Evolutionary conservation across 2,329 filamentous ascomycete genomes (phyloP).

Genomic region (Cladosporium sp.): DNA sequence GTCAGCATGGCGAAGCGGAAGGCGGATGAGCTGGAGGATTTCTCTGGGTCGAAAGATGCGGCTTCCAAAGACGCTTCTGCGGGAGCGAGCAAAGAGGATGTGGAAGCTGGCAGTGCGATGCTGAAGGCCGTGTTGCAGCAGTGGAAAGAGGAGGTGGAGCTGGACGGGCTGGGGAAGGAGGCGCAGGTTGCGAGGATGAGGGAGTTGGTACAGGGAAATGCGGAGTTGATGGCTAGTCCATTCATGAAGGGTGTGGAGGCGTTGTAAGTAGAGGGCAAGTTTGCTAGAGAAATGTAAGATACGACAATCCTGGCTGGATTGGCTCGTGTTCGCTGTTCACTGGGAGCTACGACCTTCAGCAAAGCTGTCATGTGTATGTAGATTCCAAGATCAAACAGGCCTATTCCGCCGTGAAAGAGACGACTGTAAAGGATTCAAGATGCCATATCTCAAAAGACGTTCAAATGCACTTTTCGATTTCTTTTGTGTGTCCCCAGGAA

Average conservation of each 20-base stretch:
- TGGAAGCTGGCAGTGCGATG: constrained; percentile 79
- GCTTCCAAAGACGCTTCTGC: constrained; percentile 27
- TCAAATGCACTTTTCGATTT: too few species aligned
- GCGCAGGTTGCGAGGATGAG: constrained; percentile 74
- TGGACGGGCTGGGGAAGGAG: constrained; percentile 57
- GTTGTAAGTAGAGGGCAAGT: constrained; percentile 24
- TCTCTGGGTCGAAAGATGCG: constrained; percentile 60
- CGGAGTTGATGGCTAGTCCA: constrained; percentile 54
- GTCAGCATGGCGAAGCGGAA: constrained; percentile 99
- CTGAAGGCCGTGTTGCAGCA: constrained; percentile 74
- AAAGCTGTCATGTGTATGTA: too few species aligned
- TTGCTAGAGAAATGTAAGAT: too few species aligned
- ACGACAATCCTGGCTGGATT: too few species aligned
- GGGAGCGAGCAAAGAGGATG: constrained; percentile 72
- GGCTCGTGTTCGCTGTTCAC: too few species aligned
- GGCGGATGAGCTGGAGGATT: constrained; percentile 96
- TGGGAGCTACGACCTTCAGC: too few species aligned
- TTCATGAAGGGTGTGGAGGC: constrained; percentile 60
- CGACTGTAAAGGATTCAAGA: too few species aligned
- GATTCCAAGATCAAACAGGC: too few species aligned
- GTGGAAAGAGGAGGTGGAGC: constrained; percentile 67
- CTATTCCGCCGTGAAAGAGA: too few species aligned
- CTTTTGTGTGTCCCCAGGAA: neutral
- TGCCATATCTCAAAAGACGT: too few species aligned
- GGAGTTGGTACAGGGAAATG: constrained; percentile 69